These are phyloP conservation scores for Ganoderma resinaceum DNA, from an alignment of 1,284 basidiomycete species.

Conservation along the genomic window DNA sequence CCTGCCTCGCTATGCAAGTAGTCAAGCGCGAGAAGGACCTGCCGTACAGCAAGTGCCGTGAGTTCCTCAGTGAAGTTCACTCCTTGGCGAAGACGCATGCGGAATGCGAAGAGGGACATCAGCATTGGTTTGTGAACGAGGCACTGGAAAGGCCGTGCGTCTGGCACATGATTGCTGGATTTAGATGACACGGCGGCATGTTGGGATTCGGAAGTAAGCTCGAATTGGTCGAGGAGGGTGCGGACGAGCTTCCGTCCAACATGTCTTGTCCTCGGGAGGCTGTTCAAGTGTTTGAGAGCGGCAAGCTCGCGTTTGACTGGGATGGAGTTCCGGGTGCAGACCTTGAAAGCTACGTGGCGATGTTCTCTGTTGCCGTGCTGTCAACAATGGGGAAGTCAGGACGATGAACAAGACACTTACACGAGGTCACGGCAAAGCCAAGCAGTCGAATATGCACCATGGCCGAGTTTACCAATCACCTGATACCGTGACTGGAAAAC, in stretches of 20 bases:
- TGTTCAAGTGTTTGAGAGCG: conserved; percentile 7
- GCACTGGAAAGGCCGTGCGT: too few species aligned
- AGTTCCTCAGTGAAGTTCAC: conserved; percentile 13
- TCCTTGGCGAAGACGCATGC: conserved; percentile 10
- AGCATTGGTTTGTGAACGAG: too few species aligned
- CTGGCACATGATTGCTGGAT: conserved; percentile 13
- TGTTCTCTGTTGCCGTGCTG: not conserved
- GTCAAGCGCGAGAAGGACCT: conserved; percentile 31
- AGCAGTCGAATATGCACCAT: conserved; percentile 36
- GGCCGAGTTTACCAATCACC: too few species aligned
- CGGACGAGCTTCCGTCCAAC: too few species aligned
- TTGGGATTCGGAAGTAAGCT: conserved; percentile 8
- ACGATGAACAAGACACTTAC: conserved; percentile 23
- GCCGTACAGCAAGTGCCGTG: conserved; percentile 13
- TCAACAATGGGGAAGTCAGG: not conserved
- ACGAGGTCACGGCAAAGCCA: conserved; percentile 38
- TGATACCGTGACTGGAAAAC: conserved; percentile 34
- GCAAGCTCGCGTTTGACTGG: conserved; percentile 10
- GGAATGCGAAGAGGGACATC: conserved; percentile 26
- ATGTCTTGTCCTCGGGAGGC: not conserved
- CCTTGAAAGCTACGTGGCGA: too few species aligned
- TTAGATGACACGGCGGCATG: too few species aligned
- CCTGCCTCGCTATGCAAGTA: conserved; percentile 34
- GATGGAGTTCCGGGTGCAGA: conserved; percentile 4
- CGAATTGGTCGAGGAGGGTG: conserved; percentile 26